Evolutionary conservation across 2,329 filamentous ascomycete genomes (phyloP).

Genomic region (Ceratocystis cubensis): DNA sequence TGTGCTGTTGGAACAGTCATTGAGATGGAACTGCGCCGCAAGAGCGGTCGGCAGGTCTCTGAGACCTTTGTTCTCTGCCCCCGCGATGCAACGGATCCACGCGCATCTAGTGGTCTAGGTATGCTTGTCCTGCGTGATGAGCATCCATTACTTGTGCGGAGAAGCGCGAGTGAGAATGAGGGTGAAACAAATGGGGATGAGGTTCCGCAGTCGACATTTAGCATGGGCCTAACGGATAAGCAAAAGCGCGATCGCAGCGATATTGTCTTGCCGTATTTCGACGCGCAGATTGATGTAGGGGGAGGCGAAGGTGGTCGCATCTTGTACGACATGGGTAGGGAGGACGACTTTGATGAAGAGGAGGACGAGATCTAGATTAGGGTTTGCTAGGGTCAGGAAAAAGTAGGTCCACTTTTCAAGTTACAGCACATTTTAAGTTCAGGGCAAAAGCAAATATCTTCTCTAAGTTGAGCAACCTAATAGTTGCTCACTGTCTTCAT

Average conservation of each 20-base stretch:
- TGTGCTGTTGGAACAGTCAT: slow-evolving; percentile 44
- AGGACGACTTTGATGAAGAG: slow-evolving; percentile 95
- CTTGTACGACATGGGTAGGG: slow-evolving; percentile 88
- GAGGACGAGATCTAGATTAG: slow-evolving; percentile 66
- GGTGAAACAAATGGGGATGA: slow-evolving; percentile 29
- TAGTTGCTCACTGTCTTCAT: background rate
- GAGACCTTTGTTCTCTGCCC: slow-evolving; percentile 45
- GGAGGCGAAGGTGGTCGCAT: slow-evolving; percentile 83
- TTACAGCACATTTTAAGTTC: background rate
- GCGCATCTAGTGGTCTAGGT: slow-evolving; percentile 24
- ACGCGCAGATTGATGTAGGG: slow-evolving; percentile 73
- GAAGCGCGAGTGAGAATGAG: slow-evolving; percentile 26
- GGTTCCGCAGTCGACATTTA: slow-evolving; percentile 65
- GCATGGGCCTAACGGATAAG: slow-evolving; percentile 76
- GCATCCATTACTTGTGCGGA: slow-evolving; percentile 45
- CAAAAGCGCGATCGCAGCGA: slow-evolving; percentile 77
- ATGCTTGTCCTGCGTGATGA: slow-evolving; percentile 55
- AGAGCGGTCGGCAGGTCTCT: slow-evolving; percentile 63
- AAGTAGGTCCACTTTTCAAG: background rate
- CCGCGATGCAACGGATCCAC: background rate
- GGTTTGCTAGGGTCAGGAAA: background rate
- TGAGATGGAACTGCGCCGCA: slow-evolving; percentile 73
- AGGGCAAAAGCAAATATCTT: background rate
- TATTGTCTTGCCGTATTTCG: slow-evolving; percentile 88
- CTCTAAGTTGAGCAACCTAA: background rate